Evolutionary conservation across 2,329 filamentous ascomycete species (phyloP), one percentile per base, ranked within the genome.

Genomic region (Clathrospora elynae): DNA sequence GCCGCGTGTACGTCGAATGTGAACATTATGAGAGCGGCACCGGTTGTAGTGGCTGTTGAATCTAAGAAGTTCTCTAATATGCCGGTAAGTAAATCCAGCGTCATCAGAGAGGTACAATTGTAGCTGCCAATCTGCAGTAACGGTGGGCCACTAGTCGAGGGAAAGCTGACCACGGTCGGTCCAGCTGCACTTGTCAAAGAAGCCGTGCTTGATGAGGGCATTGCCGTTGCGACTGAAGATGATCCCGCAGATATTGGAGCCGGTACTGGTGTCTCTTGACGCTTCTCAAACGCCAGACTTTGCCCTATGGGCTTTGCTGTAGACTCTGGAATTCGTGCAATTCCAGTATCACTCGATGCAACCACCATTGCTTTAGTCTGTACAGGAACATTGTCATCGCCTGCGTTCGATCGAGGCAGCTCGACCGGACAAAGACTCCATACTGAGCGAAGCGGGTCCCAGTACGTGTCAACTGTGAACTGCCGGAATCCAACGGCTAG

Each of bases 381-480:
- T n/a, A 56, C 37, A 9, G 47, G 44, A 9, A 24, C 39, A 18
- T 17, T 41, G 16, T 26, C 51, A 23, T 19, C 29, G 10, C 32
- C 36, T 26, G 43, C 29, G 9, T 47, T 49, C 5, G 55, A 51
- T 18, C 56, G 50, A 23, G 77, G 76, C 37, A 83, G 71, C 31
- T 76, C 64, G 2, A 79, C 79, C 0, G 84, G 84, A 60, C 84
- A 87, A 12, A 86, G 73, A 35, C 73, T 79, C 81, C 83, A 86
- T 26, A 73, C 60, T 20, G 66, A 67, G 18, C 76, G 73, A 19
- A 68, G 72, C 16, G 74, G 58, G 51, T 85, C 83, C 84, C 84
- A 87, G 57, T 83, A 86, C 9, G 85, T 55, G 61, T 87, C 84
- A 18, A 85, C 66, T 29, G 79, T 67, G 31, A 85, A 73, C 30